Evolutionary conservation across 768 basidiomycete genomes (phyloP), one percentile per base, ranked within the genome.

Genomic region (Leucocoprinus leucothites): DNA sequence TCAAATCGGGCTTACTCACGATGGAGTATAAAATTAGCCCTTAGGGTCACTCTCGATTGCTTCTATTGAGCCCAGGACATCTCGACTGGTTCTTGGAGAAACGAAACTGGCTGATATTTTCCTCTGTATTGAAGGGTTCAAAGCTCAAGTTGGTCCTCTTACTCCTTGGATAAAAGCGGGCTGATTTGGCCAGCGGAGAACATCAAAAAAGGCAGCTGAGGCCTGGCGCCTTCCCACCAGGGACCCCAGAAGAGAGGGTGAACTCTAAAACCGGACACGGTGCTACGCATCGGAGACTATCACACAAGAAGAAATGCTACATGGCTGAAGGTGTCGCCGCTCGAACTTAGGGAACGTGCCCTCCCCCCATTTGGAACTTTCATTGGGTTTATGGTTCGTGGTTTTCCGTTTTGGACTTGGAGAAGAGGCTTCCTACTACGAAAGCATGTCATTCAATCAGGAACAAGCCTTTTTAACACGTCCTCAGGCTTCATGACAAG

Each of bases 1-100:
- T 45, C 36, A 28, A 25, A 53, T n/a, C 18, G 19, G 24, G 52
- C 1, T 21, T 38, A n/a, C n/a, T n/a, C n/a, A 46, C 31, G 34
- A 38, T 38, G 44, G 8, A 21, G 28, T 43, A 22, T 53, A 46
- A 35, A 53, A 46, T 46, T 53, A 40, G 35, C 25, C 9, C 9
- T 28, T 53, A 38, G 47, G 47, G 18, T 34, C 36, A 48, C 31
- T 4, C 28, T 28, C 11, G 25, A 24, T 44, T 34, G 51, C 51
- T 53, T 53, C 51, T 44, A 53, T 53, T 44, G 41, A 38, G 26
- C 22, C 53, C 53, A 48, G 19, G 18, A 6, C 9, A 19, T 36
- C 11, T 19, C 36, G 48, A 35, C 28, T 14, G 38, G 38, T 44
- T 45, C 43, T 53, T 45, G 24, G 28, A 45, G 44, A 53, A 44